Evolutionary conservation across 148 eudicot species (phyloP).

Genomic region (Salicornia ramosissima): DNA sequence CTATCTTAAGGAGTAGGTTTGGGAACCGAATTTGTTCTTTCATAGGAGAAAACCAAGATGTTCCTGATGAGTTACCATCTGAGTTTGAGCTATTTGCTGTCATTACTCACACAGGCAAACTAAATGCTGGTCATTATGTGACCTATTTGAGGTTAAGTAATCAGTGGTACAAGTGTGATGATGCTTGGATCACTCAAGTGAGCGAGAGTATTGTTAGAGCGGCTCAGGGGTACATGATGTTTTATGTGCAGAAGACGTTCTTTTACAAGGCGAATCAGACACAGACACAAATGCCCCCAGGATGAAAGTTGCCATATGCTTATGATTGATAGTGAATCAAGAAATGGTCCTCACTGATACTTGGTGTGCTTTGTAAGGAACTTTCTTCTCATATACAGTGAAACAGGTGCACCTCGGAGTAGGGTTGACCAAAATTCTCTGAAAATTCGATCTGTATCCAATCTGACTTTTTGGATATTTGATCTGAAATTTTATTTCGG

Average conservation of each 20-base stretch:
- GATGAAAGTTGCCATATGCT: background rate
- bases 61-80: conserved; percentile 35
- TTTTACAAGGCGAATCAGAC: conserved; percentile 37
- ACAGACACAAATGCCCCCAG: conserved; percentile 21
- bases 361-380: no score
- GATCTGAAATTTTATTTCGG: no score
- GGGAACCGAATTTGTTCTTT: conserved; percentile 50
- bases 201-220: conserved; percentile 58
- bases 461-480: no score
- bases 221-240: conserved; percentile 56
- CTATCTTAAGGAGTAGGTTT: conserved; percentile 45
- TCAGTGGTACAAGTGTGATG: conserved; percentile 73
- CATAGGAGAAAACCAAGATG: conserved; percentile 45
- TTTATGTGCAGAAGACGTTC: conserved; percentile 45
- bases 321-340: background rate
- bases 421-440: no score
- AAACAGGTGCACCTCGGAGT: no score
- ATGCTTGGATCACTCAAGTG: conserved; percentile 64
- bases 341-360: no score
- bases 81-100: conserved; percentile 66
- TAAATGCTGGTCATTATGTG: conserved; percentile 63
- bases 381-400: no score
- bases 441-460: no score
- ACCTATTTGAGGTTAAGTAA: conserved; percentile 48
- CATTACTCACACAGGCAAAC: conserved; percentile 60